Percentiles rank a stretch among this genome's conserved stretches.
Conservation (phyloP, 768 basidiomycete genomes). For the Rhizopogon sp. region DNA sequence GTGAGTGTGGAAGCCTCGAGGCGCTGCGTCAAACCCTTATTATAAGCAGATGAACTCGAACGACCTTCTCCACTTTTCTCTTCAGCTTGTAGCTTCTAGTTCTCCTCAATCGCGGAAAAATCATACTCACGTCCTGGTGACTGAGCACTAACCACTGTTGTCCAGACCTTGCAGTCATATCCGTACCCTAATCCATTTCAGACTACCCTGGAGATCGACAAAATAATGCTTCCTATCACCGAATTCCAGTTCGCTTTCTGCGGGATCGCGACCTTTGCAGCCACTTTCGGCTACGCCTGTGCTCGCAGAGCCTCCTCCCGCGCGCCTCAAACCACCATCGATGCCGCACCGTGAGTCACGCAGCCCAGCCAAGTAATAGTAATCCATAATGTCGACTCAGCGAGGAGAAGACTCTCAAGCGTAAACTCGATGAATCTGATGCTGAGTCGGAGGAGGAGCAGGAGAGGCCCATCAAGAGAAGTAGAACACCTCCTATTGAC, state of each 20-base stretch:
- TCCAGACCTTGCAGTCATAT: neutral
- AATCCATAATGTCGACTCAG: constrained; percentile 18
- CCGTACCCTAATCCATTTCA: neutral
- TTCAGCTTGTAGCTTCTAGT: constrained; percentile 7
- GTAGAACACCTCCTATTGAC: constrained; percentile 37
- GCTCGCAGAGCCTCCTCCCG: constrained; percentile 33
- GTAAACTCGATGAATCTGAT: constrained; percentile 25
- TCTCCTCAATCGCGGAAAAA: neutral
- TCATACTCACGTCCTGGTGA: constrained; percentile 2
- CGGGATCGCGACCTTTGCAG: constrained; percentile 56
- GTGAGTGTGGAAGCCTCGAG: constrained; percentile 27
- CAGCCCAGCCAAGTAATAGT: constrained; percentile 23
- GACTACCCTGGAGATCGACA: neutral
- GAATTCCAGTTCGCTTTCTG: constrained; percentile 54
- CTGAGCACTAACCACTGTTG: neutral
- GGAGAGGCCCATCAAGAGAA: constrained; percentile 28
- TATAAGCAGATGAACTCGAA: constrained; percentile 15
- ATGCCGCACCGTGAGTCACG: constrained; percentile 27
- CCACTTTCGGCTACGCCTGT: constrained; percentile 54
- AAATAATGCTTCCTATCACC: constrained; percentile 41
- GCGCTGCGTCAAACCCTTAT: constrained; percentile 23
- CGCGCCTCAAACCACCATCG: constrained; percentile 11
- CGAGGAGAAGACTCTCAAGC: constrained; percentile 27
- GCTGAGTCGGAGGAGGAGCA: constrained; percentile 24
- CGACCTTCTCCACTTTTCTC: constrained; percentile 11